Conservation (phyloP, 2,329 filamentous ascomycete species). For the Diaporthe citriasiana region DNA sequence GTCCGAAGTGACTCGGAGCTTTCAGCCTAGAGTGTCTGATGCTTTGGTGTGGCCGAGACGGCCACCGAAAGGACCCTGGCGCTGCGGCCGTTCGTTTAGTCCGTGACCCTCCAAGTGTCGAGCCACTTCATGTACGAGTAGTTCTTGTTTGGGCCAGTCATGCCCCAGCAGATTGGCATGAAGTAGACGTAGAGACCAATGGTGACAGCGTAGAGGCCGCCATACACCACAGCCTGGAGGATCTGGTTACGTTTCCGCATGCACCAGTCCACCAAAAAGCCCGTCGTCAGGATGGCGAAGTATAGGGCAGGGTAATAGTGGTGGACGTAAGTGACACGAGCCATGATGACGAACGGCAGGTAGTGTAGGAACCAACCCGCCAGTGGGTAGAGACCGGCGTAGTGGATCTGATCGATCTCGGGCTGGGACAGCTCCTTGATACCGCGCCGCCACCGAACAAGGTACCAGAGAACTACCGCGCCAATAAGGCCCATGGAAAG, state of each 20-base stretch:
- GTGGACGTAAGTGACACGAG: slow-evolving; percentile 98
- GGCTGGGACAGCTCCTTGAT: slow-evolving; percentile 83
- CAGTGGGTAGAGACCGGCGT: slow-evolving; percentile 90
- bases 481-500: slow-evolving; percentile 81
- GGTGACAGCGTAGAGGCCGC: slow-evolving; percentile 78
- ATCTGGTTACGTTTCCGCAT: slow-evolving; percentile 75
- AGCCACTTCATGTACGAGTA: slow-evolving; percentile 98
- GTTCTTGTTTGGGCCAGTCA: slow-evolving; percentile 86
- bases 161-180: slow-evolving; percentile 95
- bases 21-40: slow-evolving; percentile 1
- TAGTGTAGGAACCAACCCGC: slow-evolving; percentile 98
- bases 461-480: slow-evolving; percentile 84
- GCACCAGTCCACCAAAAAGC: slow-evolving; percentile 90
- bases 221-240: slow-evolving; percentile 79
- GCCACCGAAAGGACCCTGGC: background rate
- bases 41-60: background rate
- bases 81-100: slow-evolving; percentile 57
- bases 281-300: slow-evolving; percentile 91
- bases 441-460: slow-evolving; percentile 95
- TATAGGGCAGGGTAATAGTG: slow-evolving; percentile 99
- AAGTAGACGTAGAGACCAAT: slow-evolving; percentile 91
- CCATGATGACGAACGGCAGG: slow-evolving; percentile 96
- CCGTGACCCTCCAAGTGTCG: slow-evolving; percentile 85
- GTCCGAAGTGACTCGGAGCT: background rate
- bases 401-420: slow-evolving; percentile 96